Conservation (phyloP, 345 rosid genomes). For the Microthlaspi erraticum region DNA sequence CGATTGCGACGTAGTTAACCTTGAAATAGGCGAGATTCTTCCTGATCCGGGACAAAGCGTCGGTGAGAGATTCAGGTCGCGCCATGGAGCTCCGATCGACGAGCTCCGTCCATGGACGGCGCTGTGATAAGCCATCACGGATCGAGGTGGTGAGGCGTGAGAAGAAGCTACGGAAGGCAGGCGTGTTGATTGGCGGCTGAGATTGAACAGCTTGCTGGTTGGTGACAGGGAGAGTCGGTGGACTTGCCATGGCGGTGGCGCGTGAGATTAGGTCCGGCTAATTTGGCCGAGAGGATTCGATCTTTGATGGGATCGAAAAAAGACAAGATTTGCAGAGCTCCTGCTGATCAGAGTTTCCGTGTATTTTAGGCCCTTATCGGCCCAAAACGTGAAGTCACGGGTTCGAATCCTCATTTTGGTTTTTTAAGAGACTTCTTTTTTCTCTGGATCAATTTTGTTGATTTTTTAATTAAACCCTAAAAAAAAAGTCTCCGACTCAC, state of each 20-base stretch:
- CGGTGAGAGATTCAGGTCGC: conserved; percentile 66
- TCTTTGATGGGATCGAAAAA: conserved; percentile 1
- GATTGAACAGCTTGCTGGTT: conserved; percentile 50
- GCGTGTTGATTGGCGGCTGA: conserved; percentile 74
- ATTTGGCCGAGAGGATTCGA: conserved; percentile 20
- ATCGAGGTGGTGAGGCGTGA: conserved; percentile 70
- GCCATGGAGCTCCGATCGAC: conserved; percentile 65
- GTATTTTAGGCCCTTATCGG: conserved; percentile 30
- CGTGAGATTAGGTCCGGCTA: conserved; percentile 24
- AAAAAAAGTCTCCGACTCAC: background rate
- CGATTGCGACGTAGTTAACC: conserved; percentile 68
- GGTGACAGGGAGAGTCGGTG: conserved; percentile 63
- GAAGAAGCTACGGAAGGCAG: conserved; percentile 73
- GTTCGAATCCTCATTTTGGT: background rate
- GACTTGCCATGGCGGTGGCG: conserved; percentile 53
- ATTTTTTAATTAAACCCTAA: conserved; percentile 36
- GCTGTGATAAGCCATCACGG: conserved; percentile 75
- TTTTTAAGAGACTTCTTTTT: background rate
- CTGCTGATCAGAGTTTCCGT: conserved; percentile 8
- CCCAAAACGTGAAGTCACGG: conserved; percentile 24
- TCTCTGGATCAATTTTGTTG: background rate
- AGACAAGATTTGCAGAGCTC: background rate
- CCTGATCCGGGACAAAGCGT: conserved; percentile 76
- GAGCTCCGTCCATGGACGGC: conserved; percentile 84
- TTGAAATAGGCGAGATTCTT: conserved; percentile 68